phyloP scores from a whole-genome alignment of 1,284 basidiomycete species.

The Xerocomus tenax region DNA sequence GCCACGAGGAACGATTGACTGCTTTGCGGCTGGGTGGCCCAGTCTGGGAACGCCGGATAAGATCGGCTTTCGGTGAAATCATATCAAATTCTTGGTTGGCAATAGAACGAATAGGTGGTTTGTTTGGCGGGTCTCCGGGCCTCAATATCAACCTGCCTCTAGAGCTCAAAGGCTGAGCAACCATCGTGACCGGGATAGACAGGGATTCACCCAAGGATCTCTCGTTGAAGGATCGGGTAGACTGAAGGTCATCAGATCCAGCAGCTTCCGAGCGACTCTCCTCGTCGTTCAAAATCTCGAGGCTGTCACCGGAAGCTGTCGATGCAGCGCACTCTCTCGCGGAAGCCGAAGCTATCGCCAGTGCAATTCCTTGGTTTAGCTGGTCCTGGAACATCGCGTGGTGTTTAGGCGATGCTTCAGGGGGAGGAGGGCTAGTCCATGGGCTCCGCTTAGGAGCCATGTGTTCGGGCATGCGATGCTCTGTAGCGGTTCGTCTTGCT shows the following conservation, averaged over 20 bases:
- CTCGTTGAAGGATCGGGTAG: constrained; percentile 54
- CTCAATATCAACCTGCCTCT: constrained; percentile 25
- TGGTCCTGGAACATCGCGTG: constrained; percentile 58
- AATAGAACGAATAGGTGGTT: constrained; percentile 11
- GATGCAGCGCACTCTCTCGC: constrained; percentile 44
- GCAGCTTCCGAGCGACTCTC: constrained; percentile 49
- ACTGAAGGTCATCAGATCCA: constrained; percentile 58
- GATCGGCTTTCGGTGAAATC: constrained; percentile 29
- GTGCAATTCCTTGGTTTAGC: constrained; percentile 52
- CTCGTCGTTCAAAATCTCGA: constrained; percentile 54
- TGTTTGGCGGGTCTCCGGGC: constrained; percentile 6
- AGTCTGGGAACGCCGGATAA: constrained; percentile 36
- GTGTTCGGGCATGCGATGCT: constrained; percentile 47
- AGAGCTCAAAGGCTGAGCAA: constrained; percentile 10
- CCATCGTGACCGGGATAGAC: constrained; percentile 11
- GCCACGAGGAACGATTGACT: constrained; percentile 32
- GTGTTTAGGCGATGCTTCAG: constrained; percentile 60
- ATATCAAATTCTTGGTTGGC: constrained; percentile 23
- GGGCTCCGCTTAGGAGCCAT: constrained; percentile 70
- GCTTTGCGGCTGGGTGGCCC: constrained; percentile 32
- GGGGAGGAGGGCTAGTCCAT: constrained; percentile 77
- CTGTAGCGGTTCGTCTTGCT: constrained; percentile 27
- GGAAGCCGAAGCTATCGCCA: constrained; percentile 57
- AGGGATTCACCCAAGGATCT: constrained; percentile 22
- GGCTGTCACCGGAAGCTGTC: constrained; percentile 49